Conservation (phyloP, 148 eudicot species). For the Rhododendron vialii region DNA sequence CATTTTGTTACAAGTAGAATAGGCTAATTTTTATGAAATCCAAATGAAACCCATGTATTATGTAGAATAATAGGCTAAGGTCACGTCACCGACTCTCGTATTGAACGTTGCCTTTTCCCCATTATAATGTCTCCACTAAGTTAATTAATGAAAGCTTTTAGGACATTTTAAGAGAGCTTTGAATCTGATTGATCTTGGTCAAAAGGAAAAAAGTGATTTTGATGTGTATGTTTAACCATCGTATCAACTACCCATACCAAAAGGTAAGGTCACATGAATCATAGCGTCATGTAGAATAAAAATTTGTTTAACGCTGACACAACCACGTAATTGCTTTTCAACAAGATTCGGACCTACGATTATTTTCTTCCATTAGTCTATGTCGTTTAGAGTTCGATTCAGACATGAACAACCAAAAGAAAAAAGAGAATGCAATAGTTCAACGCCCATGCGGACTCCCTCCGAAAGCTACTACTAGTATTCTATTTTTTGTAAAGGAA, state of each 20-base stretch:
- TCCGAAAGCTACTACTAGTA: neutral
- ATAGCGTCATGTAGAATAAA: neutral
- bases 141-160: neutral
- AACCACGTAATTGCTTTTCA: too few species aligned
- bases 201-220: neutral
- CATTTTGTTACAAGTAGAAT: too few species aligned
- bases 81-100: neutral
- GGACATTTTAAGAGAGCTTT: neutral
- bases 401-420: too few species aligned
- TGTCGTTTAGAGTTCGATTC: too few species aligned
- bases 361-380: too few species aligned
- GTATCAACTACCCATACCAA: too few species aligned
- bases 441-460: neutral
- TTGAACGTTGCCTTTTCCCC: neutral
- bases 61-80: neutral
- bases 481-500: neutral
- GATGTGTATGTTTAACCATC: too few species aligned
- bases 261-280: too few species aligned
- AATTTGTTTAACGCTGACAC: too few species aligned
- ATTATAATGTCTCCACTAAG: neutral
- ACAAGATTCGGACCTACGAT: neutral
- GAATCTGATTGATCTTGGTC: neutral
- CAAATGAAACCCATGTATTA: neutral
- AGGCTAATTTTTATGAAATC: neutral
- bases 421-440: too few species aligned